Evolutionary conservation across 2,329 filamentous ascomycete species (phyloP).

Genomic region (Botryosphaeria agaves): DNA sequence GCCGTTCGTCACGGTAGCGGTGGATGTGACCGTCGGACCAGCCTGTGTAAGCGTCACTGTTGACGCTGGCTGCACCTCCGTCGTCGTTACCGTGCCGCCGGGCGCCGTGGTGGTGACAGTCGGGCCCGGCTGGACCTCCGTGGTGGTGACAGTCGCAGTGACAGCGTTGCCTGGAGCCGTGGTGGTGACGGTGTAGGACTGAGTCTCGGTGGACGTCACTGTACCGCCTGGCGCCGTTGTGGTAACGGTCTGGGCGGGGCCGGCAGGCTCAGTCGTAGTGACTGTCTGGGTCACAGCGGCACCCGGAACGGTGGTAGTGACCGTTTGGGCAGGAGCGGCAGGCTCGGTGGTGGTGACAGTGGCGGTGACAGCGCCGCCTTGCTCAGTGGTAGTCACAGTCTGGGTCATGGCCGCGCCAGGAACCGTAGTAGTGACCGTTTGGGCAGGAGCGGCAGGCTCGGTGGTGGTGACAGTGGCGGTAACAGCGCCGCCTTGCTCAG

Average conservation of each 20-base stretch:
- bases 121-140: not conserved
- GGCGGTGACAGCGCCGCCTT: too few species aligned
- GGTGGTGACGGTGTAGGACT: not conserved
- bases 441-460: too few species aligned
- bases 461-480: too few species aligned
- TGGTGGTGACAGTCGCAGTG: not conserved
- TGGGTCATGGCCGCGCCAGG: too few species aligned
- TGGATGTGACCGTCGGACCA: not conserved
- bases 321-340: too few species aligned
- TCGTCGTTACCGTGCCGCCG: not conserved
- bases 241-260: not conserved
- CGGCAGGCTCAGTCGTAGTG: not conserved
- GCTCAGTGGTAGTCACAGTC: too few species aligned
- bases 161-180: too few species aligned
- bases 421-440: too few species aligned
- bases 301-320: too few species aligned
- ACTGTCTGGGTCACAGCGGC: too few species aligned
- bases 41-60: not conserved
- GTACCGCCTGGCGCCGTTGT: not conserved
- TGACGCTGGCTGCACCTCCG: not conserved
- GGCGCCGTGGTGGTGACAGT: not conserved
- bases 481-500: too few species aligned
- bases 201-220: not conserved
- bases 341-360: too few species aligned
- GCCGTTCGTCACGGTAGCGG: not conserved